Conservation (phyloP, 2,329 filamentous ascomycete genomes). For the Ophiostoma triangulosporum region DNA sequence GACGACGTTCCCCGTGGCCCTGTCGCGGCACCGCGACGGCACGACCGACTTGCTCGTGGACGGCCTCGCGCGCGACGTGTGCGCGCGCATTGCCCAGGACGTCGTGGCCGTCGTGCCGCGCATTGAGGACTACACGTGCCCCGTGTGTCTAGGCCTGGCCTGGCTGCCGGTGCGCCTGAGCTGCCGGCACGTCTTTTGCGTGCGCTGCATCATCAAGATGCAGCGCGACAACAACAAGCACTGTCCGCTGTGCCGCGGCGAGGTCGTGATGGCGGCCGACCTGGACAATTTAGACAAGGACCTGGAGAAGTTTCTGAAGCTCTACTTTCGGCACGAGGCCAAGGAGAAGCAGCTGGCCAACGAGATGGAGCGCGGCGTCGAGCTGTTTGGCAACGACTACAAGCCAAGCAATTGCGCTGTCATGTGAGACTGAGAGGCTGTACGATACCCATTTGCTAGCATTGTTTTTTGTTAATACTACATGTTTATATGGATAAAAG, state of each 20-base stretch:
- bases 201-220: slow-evolving; percentile 68
- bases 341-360: slow-evolving; percentile 57
- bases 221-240: slow-evolving; percentile 53
- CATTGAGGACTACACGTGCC: slow-evolving; percentile 72
- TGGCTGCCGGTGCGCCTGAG: slow-evolving; percentile 67
- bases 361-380: slow-evolving; percentile 59
- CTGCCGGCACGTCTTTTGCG: slow-evolving; percentile 71
- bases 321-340: slow-evolving; percentile 61
- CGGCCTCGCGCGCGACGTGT: slow-evolving; percentile 61
- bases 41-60: slow-evolving; percentile 48
- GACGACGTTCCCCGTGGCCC: not conserved
- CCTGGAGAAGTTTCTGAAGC: slow-evolving; percentile 54
- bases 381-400: slow-evolving; percentile 56
- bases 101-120: slow-evolving; percentile 64
- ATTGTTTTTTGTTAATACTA: not conserved
- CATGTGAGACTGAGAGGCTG: slow-evolving; percentile 33
- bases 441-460: not conserved
- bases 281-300: slow-evolving; percentile 57
- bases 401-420: slow-evolving; percentile 43
- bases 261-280: slow-evolving; percentile 58
- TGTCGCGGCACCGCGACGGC: slow-evolving; percentile 27
- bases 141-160: slow-evolving; percentile 66
- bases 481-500: not conserved
- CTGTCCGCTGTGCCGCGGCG: slow-evolving; percentile 64
- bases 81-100: slow-evolving; percentile 58